These are phyloP conservation scores for cucumber (Cucumis sativus) DNA, from an alignment of 306 rosid genomes.

Conservation along the genomic window Cucumber_9930_V3 NC_026659.2:17334001-17334500, in stretches of 20 bases:
- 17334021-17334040: constrained; percentile 89
- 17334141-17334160: neutral
- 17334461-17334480: neutral
- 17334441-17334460: neutral
- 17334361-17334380: neutral
- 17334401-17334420: neutral
- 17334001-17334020: constrained; percentile 95
- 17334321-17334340: neutral
- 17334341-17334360: neutral
- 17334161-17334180: neutral
- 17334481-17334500: neutral
- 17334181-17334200: neutral
- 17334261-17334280: neutral
- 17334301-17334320: neutral
- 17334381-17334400: neutral
- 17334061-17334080: neutral
- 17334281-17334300: neutral
- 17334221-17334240: neutral
- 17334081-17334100: neutral
- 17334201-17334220: neutral
- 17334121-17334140: neutral
- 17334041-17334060: constrained; percentile 35
- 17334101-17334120: neutral
- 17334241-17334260: neutral
- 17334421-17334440: neutral